phyloP scores from a whole-genome alignment of 2,329 filamentous ascomycete species.

The Polychaeton citri region DNA sequence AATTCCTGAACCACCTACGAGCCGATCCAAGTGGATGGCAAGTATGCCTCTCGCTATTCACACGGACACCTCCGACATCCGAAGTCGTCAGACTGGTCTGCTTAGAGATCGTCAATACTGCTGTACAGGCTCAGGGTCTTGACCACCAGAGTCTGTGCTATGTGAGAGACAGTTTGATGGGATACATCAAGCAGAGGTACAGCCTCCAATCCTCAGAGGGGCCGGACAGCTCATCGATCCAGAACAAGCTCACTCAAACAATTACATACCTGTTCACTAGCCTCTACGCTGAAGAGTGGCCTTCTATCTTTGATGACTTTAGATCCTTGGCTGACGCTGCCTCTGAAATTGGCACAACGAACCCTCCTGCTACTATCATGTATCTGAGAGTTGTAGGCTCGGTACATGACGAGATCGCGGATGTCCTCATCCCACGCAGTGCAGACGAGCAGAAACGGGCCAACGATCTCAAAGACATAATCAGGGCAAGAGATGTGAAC shows the following conservation, averaged over 20 bases:
- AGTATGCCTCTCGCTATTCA: slow-evolving; percentile 75
- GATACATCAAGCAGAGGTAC: slow-evolving; percentile 69
- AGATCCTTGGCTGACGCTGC: slow-evolving; percentile 58
- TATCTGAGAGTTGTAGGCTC: slow-evolving; percentile 81
- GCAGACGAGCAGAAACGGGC: slow-evolving; percentile 71
- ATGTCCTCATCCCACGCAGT: slow-evolving; percentile 71
- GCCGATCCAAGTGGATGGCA: slow-evolving; percentile 80
- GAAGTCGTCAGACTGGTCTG: slow-evolving; percentile 82
- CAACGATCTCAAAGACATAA: slow-evolving; percentile 78
- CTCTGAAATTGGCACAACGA: slow-evolving; percentile 43
- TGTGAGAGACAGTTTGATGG: slow-evolving; percentile 69
- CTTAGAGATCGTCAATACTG: slow-evolving; percentile 86
- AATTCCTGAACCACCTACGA: slow-evolving; percentile 65
- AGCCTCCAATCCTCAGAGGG: slow-evolving; percentile 38
- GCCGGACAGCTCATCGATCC: slow-evolving; percentile 62
- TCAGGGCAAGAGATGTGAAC: slow-evolving; percentile 73
- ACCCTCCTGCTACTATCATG: slow-evolving; percentile 62
- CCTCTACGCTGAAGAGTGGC: slow-evolving; percentile 77
- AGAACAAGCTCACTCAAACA: slow-evolving; percentile 96
- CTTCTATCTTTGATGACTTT: slow-evolving; percentile 83
- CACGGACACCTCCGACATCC: slow-evolving; percentile 57
- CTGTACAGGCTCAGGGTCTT: slow-evolving; percentile 66
- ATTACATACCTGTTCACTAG: slow-evolving; percentile 85
- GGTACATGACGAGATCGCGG: slow-evolving; percentile 94
- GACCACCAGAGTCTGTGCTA: slow-evolving; percentile 58